A percentile compares a stretch with the other conserved stretches of the same genome.
Conservation (phyloP, 345 rosid species). For the Isatis tinctoria region DNA sequence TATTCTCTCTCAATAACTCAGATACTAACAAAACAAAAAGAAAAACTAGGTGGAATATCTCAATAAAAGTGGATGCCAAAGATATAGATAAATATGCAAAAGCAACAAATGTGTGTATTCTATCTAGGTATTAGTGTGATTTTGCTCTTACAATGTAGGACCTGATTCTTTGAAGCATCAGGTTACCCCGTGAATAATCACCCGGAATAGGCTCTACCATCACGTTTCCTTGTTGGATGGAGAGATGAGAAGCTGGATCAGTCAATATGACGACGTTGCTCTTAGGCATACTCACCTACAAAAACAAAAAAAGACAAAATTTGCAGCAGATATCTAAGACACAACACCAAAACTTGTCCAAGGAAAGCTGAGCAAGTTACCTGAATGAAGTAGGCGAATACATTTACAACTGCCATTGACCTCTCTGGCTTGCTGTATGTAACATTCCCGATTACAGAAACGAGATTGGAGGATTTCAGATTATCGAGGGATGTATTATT, state of each 20-base stretch:
- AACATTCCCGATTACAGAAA: constrained; percentile 72
- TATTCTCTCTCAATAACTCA: not conserved
- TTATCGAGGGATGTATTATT: constrained; percentile 43
- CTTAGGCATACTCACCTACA: constrained; percentile 73
- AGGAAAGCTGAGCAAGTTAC: constrained; percentile 28
- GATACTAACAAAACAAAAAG: not conserved
- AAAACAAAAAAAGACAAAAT: not conserved
- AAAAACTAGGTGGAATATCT: not conserved
- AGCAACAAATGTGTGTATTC: constrained; percentile 23
- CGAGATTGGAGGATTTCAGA: constrained; percentile 42
- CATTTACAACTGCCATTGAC: constrained; percentile 65
- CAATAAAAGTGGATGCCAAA: not conserved
- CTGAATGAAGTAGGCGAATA: constrained; percentile 69
- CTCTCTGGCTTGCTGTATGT: constrained; percentile 64
- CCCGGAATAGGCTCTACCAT: constrained; percentile 64
- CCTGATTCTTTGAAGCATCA: constrained; percentile 98
- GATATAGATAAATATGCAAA: not conserved
- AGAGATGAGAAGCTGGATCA: constrained; percentile 79
- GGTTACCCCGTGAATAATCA: constrained; percentile 74
- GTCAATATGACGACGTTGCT: constrained; percentile 71
- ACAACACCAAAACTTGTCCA: not conserved
- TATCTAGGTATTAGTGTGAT: constrained; percentile 52
- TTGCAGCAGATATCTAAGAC: not conserved
- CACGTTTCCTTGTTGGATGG: constrained; percentile 47
- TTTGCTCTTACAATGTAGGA: constrained; percentile 97